These are phyloP conservation scores for Aspergillus brunneoviolaceus DNA, from an alignment of 2,329 filamentous ascomycete species.

Conservation along the genomic window DNA sequence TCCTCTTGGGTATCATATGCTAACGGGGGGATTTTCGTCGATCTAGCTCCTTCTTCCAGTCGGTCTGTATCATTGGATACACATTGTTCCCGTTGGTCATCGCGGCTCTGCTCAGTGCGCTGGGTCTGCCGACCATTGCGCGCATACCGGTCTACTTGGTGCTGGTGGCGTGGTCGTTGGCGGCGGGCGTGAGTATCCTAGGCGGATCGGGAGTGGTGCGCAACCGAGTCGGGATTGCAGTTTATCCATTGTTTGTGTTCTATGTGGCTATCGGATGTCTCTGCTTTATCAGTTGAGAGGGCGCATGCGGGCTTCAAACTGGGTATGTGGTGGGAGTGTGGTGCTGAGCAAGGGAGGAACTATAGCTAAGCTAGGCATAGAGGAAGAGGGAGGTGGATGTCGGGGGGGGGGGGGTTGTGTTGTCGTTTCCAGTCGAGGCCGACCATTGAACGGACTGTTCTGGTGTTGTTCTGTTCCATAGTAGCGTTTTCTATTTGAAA, in stretches of 20 bases:
- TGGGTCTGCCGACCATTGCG: slow-evolving; percentile 74
- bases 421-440: neutral
- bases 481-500: neutral
- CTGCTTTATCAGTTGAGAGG: slow-evolving; percentile 85
- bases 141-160: slow-evolving; percentile 89
- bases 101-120: slow-evolving; percentile 81
- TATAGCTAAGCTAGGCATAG: neutral
- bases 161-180: slow-evolving; percentile 87
- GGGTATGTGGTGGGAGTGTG: neutral
- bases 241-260: slow-evolving; percentile 93
- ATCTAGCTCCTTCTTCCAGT: slow-evolving; percentile 90
- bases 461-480: neutral
- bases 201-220: slow-evolving; percentile 93
- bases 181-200: slow-evolving; percentile 92
- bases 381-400: neutral
- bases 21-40: slow-evolving; percentile 12
- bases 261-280: slow-evolving; percentile 90
- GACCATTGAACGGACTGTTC: neutral
- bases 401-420: neutral
- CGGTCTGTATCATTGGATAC: slow-evolving; percentile 96
- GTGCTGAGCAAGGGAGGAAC: neutral
- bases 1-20: slow-evolving; percentile 3
- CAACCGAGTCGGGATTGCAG: slow-evolving; percentile 88
- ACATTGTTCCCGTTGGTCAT: slow-evolving; percentile 96
- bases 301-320: neutral